Base-by-base conservation (phyloP, 139 green algal genomes). In the Trebouxia sp. region DNA sequence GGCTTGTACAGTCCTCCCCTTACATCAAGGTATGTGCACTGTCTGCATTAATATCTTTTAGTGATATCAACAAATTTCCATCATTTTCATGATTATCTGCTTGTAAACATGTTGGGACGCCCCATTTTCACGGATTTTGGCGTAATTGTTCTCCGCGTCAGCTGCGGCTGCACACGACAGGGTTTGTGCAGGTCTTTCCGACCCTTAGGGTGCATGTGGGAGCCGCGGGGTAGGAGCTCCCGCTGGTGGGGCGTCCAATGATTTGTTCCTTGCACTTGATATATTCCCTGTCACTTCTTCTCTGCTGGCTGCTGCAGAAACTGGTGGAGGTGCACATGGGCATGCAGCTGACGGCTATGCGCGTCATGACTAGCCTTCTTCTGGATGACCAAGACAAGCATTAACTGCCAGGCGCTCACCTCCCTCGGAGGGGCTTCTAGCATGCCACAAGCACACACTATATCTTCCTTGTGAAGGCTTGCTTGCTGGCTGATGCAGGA, bases 1-100 rank as follows among this genome's bases (percentile, higher is more conserved):
- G 30, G 10, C 62, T 82, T 5, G 78, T 42, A 38, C 26, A 82
- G n/a, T n/a, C 39, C 39, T 53, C 24, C 15, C 66, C 66, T 53
- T 69, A 69, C 58, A 69, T 69, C 58, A 69, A 39, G 30, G 58
- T 69, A 30, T 53, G 47, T 53, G 47, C 20, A 26, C 47, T 53
- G 47, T 17, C 47, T 53, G 15, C 14, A 6, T 6, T 1, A 53
- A 6, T 17, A 53, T 53, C 47, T 17, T 53, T 14, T 1, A 14
- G 20, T 53, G 47, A 26, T 14, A 5, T 26, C 3, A 53, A 53
- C 3, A 53, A 65, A 15, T 35, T 35, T 14, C 51, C 8, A 65
- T 22, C 51, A 35, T 9, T 3, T 26, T 65, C 51, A 65, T 65
- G 51, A 14, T 65, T 35, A 2, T n/a, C n/a, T n/a, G n/a, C n/a